Evolutionary conservation across 139 green algal genomes (phyloP).

Genomic region (Micromonas commoda): DNA sequence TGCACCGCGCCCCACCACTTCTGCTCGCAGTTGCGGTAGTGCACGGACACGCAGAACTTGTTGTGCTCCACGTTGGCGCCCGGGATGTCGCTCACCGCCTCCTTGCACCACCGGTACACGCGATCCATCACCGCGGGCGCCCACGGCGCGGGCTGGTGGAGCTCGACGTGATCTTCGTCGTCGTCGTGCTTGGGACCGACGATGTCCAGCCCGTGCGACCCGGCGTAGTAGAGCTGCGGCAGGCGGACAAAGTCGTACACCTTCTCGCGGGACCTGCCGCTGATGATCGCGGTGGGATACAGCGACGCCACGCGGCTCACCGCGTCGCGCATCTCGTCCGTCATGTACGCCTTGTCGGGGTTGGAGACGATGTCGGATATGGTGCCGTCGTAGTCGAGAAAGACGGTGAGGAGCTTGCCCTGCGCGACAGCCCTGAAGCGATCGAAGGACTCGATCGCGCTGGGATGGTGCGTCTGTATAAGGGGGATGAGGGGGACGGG

Average conservation of each 20-base stretch:
- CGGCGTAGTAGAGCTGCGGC: conserved; percentile 90
- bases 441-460: not conserved
- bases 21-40: conserved; percentile 80
- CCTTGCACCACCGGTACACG: conserved; percentile 49
- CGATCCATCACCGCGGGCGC: conserved; percentile 10
- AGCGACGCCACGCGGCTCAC: conserved; percentile 64
- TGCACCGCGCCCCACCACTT: not conserved
- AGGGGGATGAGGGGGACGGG: not conserved
- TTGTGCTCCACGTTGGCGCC: conserved; percentile 92
- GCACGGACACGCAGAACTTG: conserved; percentile 88
- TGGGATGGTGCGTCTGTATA: conserved; percentile 7
- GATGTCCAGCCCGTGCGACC: conserved; percentile 96
- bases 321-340: conserved; percentile 65
- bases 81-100: conserved; percentile 56
- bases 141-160: conserved; percentile 4
- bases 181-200: conserved; percentile 51
- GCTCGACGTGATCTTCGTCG: conserved; percentile 52
- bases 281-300: conserved; percentile 94
- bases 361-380: conserved; percentile 95
- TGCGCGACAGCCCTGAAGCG: conserved; percentile 37
- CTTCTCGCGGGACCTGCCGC: conserved; percentile 78
- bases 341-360: conserved; percentile 82
- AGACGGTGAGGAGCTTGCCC: conserved; percentile 81
- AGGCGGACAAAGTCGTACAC: conserved; percentile 90
- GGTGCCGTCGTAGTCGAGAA: conserved; percentile 96